A percentile compares a stretch with the other conserved stretches of the same genome.
Evolutionary conservation across 768 basidiomycete species (phyloP).

Genomic region (Boletus fagicola): DNA sequence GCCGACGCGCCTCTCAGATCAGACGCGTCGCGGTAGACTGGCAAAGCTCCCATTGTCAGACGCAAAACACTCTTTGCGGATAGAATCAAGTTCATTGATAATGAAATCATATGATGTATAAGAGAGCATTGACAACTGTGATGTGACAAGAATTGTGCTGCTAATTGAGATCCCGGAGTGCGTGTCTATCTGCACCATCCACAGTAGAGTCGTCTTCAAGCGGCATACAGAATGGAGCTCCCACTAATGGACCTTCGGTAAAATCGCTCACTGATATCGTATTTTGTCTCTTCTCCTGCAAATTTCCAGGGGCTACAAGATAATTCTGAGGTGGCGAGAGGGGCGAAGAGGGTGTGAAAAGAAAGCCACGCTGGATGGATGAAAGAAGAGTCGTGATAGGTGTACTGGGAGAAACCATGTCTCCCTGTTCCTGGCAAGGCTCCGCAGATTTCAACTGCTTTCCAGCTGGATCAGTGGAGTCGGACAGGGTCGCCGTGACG

Average conservation of each 20-base stretch:
- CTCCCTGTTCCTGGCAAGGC: slow-evolving; percentile 1
- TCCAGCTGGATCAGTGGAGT: not conserved
- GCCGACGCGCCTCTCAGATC: slow-evolving; percentile 13
- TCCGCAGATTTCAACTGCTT: not conserved
- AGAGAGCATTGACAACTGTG: slow-evolving; percentile 2
- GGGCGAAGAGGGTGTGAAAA: slow-evolving; percentile 62
- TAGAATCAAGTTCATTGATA: not conserved
- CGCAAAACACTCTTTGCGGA: not conserved
- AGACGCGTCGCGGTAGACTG: slow-evolving; percentile 19
- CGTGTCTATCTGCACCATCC: slow-evolving; percentile 23
- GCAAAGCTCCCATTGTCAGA: not conserved
- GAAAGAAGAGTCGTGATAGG: slow-evolving; percentile 64
- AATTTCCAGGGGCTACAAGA: slow-evolving; percentile 7
- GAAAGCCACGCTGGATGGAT: slow-evolving; percentile 65
- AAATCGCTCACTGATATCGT: not conserved
- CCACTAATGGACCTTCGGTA: not conserved
- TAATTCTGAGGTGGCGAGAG: slow-evolving; percentile 58
- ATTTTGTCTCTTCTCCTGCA: slow-evolving; percentile 10
- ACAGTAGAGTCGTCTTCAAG: slow-evolving; percentile 7
- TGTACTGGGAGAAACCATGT: slow-evolving; percentile 40
- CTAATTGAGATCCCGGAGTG: slow-evolving; percentile 28
- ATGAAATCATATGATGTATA: slow-evolving; percentile 2
- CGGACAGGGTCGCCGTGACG: not conserved
- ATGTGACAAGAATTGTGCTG: not conserved
- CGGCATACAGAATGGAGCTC: slow-evolving; percentile 8